phyloP scores from a whole-genome alignment of 163 green algal genomes.

The Scenedesmus sp. region DNA sequence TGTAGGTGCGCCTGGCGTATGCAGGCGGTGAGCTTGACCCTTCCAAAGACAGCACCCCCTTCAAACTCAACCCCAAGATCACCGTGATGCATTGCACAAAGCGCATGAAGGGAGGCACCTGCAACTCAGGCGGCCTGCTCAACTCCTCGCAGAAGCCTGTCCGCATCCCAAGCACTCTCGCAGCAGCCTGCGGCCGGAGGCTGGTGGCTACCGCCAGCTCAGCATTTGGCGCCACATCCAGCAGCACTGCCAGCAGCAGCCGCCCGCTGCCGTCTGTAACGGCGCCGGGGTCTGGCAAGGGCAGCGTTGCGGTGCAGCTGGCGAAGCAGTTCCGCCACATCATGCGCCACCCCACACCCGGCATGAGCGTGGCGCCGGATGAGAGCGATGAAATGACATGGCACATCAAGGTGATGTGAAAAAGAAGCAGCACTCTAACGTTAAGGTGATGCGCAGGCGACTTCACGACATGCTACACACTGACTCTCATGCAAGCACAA shows the following conservation, averaged over 20 bases:
- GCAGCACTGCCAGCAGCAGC: no score
- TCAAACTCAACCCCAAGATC: neutral
- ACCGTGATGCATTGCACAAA: neutral
- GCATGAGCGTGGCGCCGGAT: neutral
- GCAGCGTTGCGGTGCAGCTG: neutral
- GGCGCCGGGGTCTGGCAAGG: neutral
- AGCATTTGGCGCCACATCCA: no score
- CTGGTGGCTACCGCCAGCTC: no score
- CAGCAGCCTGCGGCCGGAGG: no score
- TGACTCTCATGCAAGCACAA: no score
- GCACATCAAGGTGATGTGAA: neutral
- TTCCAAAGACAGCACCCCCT: neutral
- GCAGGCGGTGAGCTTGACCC: neutral
- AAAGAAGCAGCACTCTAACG: no score
- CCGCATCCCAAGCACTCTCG: no score
- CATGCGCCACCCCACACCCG: constrained; percentile 2
- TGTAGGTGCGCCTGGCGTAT: neutral
- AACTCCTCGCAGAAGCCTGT: neutral
- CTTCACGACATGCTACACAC: no score
- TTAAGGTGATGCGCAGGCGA: no score
- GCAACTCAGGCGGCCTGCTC: neutral
- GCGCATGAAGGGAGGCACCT: neutral
- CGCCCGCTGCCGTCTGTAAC: no score
- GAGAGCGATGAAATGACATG: neutral
- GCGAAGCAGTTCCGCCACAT: constrained; percentile 12